These are phyloP conservation scores for Nephelium lappaceum DNA, from an alignment of 345 rosid species.

Conservation along the genomic window DNA sequence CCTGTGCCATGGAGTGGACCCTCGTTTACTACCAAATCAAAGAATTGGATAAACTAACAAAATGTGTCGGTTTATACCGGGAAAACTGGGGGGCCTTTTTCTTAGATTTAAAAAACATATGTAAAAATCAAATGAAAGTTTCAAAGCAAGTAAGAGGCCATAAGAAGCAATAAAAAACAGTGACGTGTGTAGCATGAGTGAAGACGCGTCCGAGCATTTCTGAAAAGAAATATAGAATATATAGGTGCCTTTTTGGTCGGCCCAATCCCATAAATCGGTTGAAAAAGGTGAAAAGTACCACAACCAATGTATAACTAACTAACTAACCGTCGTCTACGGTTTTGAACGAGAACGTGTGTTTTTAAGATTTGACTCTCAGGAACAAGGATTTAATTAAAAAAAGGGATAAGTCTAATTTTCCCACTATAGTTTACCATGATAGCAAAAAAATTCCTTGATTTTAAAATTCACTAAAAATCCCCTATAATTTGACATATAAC, in stretches of 20 bases:
- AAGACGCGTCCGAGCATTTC: too few relatives aligned
- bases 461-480: too few relatives aligned
- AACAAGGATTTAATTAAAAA: background rate
- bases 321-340: conserved; percentile 7
- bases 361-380: background rate
- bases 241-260: conserved; percentile 28
- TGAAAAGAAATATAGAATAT: background rate
- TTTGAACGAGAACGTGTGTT: background rate
- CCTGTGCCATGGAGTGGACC: background rate
- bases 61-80: conserved; percentile 6
- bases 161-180: too few relatives aligned
- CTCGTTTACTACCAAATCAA: background rate
- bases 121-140: background rate
- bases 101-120: background rate
- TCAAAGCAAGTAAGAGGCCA: too few relatives aligned
- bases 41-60: background rate
- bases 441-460: too few relatives aligned
- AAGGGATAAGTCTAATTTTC: too few relatives aligned
- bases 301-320: conserved; percentile 15
- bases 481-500: too few relatives aligned
- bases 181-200: too few relatives aligned
- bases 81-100: background rate
- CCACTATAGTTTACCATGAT: too few relatives aligned
- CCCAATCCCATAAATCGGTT: conserved; percentile 16
- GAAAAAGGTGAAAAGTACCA: background rate